A percentile compares a stretch with the other conserved stretches of the same genome.
Evolutionary conservation across 345 rosid genomes (phyloP).

Genomic region (Psidium friedrichsthalianum): DNA sequence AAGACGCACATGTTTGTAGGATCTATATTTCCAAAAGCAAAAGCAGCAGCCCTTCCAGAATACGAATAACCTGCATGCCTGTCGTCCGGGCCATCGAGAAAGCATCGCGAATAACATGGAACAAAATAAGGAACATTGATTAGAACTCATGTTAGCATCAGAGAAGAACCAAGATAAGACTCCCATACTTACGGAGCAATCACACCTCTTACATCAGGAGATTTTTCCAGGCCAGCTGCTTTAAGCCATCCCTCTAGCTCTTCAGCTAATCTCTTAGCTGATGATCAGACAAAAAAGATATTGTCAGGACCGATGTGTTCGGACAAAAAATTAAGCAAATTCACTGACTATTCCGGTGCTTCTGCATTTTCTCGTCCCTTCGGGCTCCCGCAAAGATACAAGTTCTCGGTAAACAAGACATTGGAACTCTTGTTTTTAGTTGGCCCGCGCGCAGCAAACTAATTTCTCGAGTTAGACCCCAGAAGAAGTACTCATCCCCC

Average conservation of each 20-base stretch:
- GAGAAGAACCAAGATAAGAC: not conserved
- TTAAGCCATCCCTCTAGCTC: conserved; percentile 84
- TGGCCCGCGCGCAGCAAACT: not conserved
- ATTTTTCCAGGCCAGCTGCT: conserved; percentile 50
- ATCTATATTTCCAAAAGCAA: conserved; percentile 94
- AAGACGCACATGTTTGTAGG: conserved; percentile 56
- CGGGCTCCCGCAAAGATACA: not conserved
- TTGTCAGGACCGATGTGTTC: not conserved
- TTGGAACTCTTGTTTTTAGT: not conserved
- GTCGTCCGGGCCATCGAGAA: conserved; percentile 3
- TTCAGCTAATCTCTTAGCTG: conserved; percentile 60
- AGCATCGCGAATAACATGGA: not conserved
- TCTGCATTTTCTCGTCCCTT: not conserved
- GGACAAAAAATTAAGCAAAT: not conserved
- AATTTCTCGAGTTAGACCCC: not conserved
- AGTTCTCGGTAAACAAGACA: too few relatives aligned
- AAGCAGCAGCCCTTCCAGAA: conserved; percentile 95
- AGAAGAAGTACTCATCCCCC: not conserved
- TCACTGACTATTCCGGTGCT: not conserved
- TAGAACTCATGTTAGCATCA: not conserved
- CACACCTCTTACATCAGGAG: conserved; percentile 80
- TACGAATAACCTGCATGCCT: conserved; percentile 93
- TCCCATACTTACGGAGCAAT: conserved; percentile 77
- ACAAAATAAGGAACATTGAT: not conserved
- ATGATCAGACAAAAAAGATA: not conserved